Conservation (phyloP, 164 flowering plant species). For the Warburgia ugandensis region DNA sequence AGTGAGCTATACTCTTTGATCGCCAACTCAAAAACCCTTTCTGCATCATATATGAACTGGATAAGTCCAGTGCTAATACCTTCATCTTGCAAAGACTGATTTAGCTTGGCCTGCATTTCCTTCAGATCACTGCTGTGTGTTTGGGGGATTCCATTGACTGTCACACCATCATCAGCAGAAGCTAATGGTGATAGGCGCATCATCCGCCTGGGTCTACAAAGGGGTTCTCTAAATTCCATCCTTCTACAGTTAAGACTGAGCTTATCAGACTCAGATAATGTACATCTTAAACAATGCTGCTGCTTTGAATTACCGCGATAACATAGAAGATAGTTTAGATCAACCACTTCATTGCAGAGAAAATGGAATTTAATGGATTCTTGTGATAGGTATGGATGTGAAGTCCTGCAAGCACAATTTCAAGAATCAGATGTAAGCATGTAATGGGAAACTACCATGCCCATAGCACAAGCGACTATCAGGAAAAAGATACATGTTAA, state of each 20-base stretch:
- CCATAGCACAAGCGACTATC: not conserved
- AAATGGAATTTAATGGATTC: conserved; percentile 23
- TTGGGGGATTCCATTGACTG: conserved; percentile 66
- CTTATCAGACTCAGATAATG: conserved; percentile 18
- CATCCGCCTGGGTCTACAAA: conserved; percentile 32
- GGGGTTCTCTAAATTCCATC: conserved; percentile 20
- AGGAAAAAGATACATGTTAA: not conserved
- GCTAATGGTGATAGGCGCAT: conserved; percentile 28
- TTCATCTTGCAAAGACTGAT: conserved; percentile 56
- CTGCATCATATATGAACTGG: conserved; percentile 83
- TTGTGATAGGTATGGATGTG: conserved; percentile 34
- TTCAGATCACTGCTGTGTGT: conserved; percentile 43
- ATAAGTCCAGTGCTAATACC: conserved; percentile 60
- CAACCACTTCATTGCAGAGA: conserved; percentile 25
- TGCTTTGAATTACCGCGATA: conserved; percentile 34
- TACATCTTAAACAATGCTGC: conserved; percentile 25
- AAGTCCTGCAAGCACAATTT: conserved; percentile 41
- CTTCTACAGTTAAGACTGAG: conserved; percentile 12
- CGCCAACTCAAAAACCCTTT: conserved; percentile 85
- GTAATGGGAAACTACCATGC: not conserved
- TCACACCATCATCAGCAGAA: conserved; percentile 75
- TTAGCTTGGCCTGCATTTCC: conserved; percentile 56
- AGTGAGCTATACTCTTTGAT: conserved; percentile 47
- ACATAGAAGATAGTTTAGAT: conserved; percentile 24
- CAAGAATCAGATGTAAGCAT: conserved; percentile 5